Percentiles rank a stretch among this genome's conserved stretches.
Conservation (phyloP, 2,329 filamentous ascomycete species). For the Neofusicoccum parvum region DNA sequence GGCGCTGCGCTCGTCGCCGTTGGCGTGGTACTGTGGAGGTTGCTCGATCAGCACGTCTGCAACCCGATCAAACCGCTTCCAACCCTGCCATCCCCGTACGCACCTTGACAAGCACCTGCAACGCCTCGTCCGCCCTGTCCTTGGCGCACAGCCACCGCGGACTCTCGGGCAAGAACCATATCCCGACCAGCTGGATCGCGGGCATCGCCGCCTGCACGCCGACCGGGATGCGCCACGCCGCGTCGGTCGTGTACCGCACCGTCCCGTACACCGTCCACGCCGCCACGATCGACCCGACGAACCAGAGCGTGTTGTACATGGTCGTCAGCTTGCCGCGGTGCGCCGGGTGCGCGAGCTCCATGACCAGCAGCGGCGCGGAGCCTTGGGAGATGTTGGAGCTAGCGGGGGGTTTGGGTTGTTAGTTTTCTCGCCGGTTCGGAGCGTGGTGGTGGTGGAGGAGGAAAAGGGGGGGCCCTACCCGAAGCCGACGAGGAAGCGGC, state of each 20-base stretch:
- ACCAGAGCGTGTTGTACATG: constrained; percentile 57
- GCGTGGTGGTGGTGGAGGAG: constrained; percentile 32
- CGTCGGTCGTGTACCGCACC: constrained; percentile 27
- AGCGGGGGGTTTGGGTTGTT: constrained; percentile 24
- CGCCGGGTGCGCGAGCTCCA: constrained; percentile 65
- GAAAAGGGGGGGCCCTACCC: constrained; percentile 46
- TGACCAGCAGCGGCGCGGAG: constrained; percentile 58
- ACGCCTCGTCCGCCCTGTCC: constrained; percentile 31
- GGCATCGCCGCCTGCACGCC: constrained; percentile 29
- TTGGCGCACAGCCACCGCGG: constrained; percentile 51
- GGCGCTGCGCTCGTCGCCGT: constrained; percentile 51
- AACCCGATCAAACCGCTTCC: too few species aligned
- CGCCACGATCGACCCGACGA: constrained; percentile 45
- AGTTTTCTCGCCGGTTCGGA: too few species aligned
- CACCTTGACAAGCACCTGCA: constrained; percentile 57
- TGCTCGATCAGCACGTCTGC: constrained; percentile 26
- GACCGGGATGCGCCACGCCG: constrained; percentile 25
- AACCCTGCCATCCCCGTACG: too few species aligned
- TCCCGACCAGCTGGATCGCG: constrained; percentile 42
- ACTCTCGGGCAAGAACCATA: constrained; percentile 52
- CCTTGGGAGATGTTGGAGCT: constrained; percentile 45
- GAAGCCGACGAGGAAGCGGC: constrained; percentile 64
- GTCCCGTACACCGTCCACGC: constrained; percentile 30
- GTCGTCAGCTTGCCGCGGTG: constrained; percentile 64
- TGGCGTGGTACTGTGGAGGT: constrained; percentile 46